Evolutionary conservation across 2,329 filamentous ascomycete species (phyloP).

Genomic region (Coniochaeta prunicola): DNA sequence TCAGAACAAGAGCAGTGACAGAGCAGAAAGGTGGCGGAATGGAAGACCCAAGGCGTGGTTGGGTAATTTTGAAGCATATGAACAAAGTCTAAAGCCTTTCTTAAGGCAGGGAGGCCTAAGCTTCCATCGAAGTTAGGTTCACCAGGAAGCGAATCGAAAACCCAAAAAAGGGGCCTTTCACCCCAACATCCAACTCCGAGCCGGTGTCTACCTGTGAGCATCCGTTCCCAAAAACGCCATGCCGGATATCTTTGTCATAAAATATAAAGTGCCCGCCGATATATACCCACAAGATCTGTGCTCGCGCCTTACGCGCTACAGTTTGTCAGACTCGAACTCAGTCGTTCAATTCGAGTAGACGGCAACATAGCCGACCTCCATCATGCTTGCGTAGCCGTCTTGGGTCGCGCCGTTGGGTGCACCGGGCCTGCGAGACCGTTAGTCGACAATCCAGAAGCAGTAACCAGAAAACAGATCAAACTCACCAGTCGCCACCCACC

Average conservation of each 20-base stretch:
- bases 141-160: background rate
- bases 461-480: slow-evolving; percentile 9
- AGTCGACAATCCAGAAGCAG: background rate
- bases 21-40: background rate
- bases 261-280: background rate
- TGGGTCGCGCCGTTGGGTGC: slow-evolving; percentile 36
- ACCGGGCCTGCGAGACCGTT: slow-evolving; percentile 32
- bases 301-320: background rate
- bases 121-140: background rate
- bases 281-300: background rate
- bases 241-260: background rate
- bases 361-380: slow-evolving; percentile 46
- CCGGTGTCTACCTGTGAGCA: background rate
- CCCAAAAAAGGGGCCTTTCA: background rate
- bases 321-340: background rate
- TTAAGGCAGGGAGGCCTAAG: background rate
- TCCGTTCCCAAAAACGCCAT: background rate
- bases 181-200: background rate
- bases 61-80: background rate
- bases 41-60: background rate
- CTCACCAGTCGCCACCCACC: slow-evolving; percentile 46
- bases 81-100: background rate
- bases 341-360: slow-evolving; percentile 13
- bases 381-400: slow-evolving; percentile 37
- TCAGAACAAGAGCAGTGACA: too few species aligned